Base-by-base conservation (phyloP, 768 basidiomycete species). In the Tulasnella calospora region DNA sequence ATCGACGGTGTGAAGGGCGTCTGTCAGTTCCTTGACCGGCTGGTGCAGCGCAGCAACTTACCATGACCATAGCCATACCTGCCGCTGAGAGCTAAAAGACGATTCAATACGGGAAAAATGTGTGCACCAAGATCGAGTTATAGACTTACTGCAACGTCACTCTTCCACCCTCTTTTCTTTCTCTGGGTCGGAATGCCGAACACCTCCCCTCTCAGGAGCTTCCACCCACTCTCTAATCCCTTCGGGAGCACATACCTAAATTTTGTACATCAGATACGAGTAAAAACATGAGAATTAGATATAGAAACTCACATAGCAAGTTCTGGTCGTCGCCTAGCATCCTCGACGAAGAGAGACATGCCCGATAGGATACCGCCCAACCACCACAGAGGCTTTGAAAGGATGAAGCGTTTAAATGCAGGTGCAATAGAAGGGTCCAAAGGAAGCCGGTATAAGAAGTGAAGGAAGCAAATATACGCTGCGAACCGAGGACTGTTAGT, bases 51-150 rank as follows among this genome's bases (percentile, higher is more conserved):
- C 9, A 46, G 57, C 79, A 70, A 85, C 90, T 78, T 80, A 90
- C 92, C 94, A 95, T 92, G 51, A 96, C 93, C 94, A 98, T 94
- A 8, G 91, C 92, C 92, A 96, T 94, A 15, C 92, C 95, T 78
- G 92, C 86, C 2, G 91, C 90, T 10, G 90, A 90, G 70, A 93
- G 83, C 88, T 89, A 15, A 17, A 57, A 74, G 73, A 70, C 21
- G 76, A 57, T 13, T 3, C 7, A 3, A 35, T 74, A 27, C 35
- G 35, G 10, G 21, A 71, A 80, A 80, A n/a, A 79, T 73, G 44
- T 36, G 71, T 27, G 75, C 71, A 55, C 38, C 73, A 44, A 19
- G 74, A 84, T 90, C 85, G 21, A 72, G 35, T 82, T 92, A 88
- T 82, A 92, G 82, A 71, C 87, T 87, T 82, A 91, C 92, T 0